Percentiles rank a stretch among this genome's conserved stretches.
phyloP scores from a whole-genome alignment of 1,139 yeast genomes.

The Nadsonia commutata region DNA sequence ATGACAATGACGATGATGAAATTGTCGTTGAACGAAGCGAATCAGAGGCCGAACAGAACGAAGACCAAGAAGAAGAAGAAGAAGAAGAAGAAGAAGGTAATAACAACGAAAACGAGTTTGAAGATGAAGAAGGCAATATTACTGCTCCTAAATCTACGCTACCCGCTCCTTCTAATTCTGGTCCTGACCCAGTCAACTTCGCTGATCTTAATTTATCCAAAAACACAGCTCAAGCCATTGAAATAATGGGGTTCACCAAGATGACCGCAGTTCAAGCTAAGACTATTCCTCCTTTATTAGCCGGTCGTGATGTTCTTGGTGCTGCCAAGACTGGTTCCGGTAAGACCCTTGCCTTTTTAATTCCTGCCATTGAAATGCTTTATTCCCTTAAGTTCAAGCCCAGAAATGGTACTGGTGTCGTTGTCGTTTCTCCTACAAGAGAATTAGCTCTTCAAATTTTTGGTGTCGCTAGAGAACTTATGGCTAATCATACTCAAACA shows the following conservation, averaged over 20 bases:
- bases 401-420: conserved; percentile 81
- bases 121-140: conserved; percentile 14
- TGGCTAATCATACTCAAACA: conserved; percentile 87
- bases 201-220: conserved; percentile 46
- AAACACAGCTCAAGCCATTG: conserved; percentile 67
- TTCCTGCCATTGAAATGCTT: conserved; percentile 88
- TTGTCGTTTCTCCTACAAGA: conserved; percentile 78
- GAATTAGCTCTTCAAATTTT: conserved; percentile 92
- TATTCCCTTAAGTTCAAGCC: conserved; percentile 85
- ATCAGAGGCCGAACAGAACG: conserved; percentile 14
- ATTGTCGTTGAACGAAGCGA: conserved; percentile 14
- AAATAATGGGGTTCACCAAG: conserved; percentile 71
- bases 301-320: conserved; percentile 91
- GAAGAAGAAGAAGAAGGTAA: conserved; percentile 14
- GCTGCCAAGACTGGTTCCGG: conserved; percentile 99
- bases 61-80: conserved; percentile 12
- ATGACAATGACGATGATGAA: conserved; percentile 9
- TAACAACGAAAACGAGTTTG: conserved; percentile 11
- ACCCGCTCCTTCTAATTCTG: conserved; percentile 14
- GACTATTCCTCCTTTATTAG: conserved; percentile 86
- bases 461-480: conserved; percentile 88
- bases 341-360: conserved; percentile 84
- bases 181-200: conserved; percentile 7
- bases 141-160: conserved; percentile 13
- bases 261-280: conserved; percentile 92